phyloP scores from a whole-genome alignment of 305 asterid genomes.

The Solanum hybrid region DNA sequence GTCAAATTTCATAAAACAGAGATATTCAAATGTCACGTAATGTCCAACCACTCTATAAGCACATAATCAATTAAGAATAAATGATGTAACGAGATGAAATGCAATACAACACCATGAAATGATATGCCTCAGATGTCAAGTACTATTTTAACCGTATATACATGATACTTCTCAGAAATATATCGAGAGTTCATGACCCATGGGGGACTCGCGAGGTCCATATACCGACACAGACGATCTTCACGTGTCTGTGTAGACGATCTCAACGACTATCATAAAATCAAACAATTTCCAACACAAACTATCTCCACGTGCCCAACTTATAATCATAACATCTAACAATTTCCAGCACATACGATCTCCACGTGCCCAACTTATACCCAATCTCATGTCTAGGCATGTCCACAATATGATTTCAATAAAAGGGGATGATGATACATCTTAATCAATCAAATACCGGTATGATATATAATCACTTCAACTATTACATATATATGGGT shows the following conservation, averaged over 20 bases:
- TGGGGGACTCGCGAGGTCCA: neutral
- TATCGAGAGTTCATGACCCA: neutral
- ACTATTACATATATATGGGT: no score
- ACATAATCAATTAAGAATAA: neutral
- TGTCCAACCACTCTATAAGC: neutral
- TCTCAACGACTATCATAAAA: neutral
- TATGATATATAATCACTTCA: neutral
- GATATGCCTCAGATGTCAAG: neutral
- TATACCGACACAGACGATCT: no score
- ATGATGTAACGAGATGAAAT: neutral
- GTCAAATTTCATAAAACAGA: neutral
- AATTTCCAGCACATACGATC: neutral
- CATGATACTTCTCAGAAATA: neutral
- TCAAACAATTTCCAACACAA: neutral
- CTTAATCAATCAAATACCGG: neutral
- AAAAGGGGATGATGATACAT: neutral
- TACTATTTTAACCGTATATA: neutral
- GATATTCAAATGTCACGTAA: neutral
- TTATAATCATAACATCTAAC: no score
- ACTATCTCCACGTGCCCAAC: neutral
- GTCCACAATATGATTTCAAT: neutral
- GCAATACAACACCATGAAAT: neutral
- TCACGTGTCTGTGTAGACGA: neutral
- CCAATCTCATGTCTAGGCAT: neutral
- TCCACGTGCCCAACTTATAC: neutral